Evolutionary conservation across 108 stramenopile genomes (phyloP), one percentile per base, ranked within the genome.

Genomic region (Cyclotella choctawhatcheeana): DNA sequence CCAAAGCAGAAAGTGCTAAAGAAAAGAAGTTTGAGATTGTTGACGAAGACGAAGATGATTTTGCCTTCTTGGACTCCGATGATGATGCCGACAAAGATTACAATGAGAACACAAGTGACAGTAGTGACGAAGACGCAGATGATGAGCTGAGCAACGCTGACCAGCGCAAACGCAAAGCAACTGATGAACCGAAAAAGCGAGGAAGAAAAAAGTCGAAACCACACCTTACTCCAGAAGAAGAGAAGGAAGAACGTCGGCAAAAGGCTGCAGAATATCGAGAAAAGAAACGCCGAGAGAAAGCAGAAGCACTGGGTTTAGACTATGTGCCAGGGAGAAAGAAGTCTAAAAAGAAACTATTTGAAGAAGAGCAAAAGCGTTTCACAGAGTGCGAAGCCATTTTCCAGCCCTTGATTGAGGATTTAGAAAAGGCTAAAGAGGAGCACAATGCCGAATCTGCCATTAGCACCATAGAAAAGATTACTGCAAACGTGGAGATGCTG

Each of bases 381-480:
- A 66, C 45, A 10, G 58, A 84, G 29, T 84, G 83, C 25, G 83
- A 84, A 54, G 83, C 76, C 8, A 37, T 76, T 20, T 84, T 84
- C 47, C 48, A 76, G 18, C 83, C 83, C 5, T 24, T 81, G 1
- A 84, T 84, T 70, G 50, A 71, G n/a, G 40, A 44, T n/a, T 51
- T 84, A 6, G 29, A 58, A 44, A 69, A 67, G 55, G 75, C 74
- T 14, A 80, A 71, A 33, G 68, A 64, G 6, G 72, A 64, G 21
- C 44, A 32, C 34, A 64, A 79, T 37, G 75, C 35, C 30, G 61
- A 80, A 34, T 61, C 43, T 31, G 77, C 67, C n/a, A 20, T 71
- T 31, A 67, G 69, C 33, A 64, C 68, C 22, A 66, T 81, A 5
- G 27, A 72, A 12, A 59, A 44, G 31, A 37, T 82, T 3, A 53